phyloP scores from a whole-genome alignment of 1,284 basidiomycete genomes.

The Butyriboletus appendiculatus region DNA sequence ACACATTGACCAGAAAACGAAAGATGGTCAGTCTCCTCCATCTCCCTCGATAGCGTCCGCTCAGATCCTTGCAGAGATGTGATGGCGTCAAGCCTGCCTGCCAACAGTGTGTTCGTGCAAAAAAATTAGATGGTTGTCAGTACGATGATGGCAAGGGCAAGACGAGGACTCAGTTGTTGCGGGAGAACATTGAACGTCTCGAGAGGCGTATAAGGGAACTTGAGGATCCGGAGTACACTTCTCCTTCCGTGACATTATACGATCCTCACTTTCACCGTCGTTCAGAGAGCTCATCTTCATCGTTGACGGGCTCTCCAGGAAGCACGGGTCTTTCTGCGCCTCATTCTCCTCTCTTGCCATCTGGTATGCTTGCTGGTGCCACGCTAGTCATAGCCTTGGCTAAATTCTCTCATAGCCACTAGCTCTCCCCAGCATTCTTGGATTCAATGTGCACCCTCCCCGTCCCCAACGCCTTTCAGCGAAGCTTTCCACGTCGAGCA shows the following conservation, averaged over 20 bases:
- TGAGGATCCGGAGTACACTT: constrained; percentile 59
- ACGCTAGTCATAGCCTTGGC: constrained; percentile 26
- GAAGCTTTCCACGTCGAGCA: constrained; percentile 52
- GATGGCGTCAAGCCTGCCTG: constrained; percentile 61
- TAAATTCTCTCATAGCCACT: constrained; percentile 19
- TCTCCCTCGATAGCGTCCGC: not conserved
- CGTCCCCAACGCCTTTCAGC: constrained; percentile 51
- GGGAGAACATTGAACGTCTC: constrained; percentile 57
- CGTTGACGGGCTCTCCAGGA: constrained; percentile 57
- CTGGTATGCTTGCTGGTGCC: constrained; percentile 40
- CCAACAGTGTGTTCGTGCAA: constrained; percentile 60
- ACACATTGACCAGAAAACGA: constrained; percentile 53
- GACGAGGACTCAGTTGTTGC: constrained; percentile 60
- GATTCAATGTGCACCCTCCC: constrained; percentile 42
- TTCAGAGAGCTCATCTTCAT: constrained; percentile 65
- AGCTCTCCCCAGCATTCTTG: constrained; percentile 34
- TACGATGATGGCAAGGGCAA: constrained; percentile 68
- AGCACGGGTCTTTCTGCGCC: constrained; percentile 58
- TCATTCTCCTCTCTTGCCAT: constrained; percentile 59
- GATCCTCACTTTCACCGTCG: constrained; percentile 52
- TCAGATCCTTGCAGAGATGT: constrained; percentile 46
- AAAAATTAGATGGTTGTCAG: constrained; percentile 58
- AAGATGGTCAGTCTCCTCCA: constrained; percentile 63
- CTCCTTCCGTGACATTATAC: constrained; percentile 51
- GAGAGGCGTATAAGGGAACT: constrained; percentile 58